Percentiles rank a stretch among this genome's conserved stretches.
phyloP scores from a whole-genome alignment of 1,284 basidiomycete genomes.

The Puccinia novopanici region DNA sequence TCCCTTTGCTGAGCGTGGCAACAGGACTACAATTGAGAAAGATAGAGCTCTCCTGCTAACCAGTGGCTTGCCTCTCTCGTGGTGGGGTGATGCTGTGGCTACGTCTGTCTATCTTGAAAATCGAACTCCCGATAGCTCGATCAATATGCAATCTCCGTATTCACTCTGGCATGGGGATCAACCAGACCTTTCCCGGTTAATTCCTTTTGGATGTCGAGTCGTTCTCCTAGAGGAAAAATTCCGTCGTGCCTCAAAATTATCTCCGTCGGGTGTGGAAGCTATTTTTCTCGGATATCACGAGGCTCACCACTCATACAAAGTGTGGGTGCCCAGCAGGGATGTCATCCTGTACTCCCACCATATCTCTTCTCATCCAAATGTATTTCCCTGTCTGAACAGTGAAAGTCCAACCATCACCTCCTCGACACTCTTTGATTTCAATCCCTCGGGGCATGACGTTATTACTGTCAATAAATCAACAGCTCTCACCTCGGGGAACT shows the following conservation, averaged over 20 bases:
- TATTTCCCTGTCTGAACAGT: too few relatives aligned
- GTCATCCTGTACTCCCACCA: background rate
- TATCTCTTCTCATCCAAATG: too few relatives aligned
- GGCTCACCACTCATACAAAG: background rate
- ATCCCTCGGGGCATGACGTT: too few relatives aligned
- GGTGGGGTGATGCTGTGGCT: slow-evolving; percentile 29
- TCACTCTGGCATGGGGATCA: background rate
- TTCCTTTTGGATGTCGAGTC: slow-evolving; percentile 11
- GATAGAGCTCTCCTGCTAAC: background rate
- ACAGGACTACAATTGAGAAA: slow-evolving; percentile 5
- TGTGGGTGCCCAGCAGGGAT: background rate
- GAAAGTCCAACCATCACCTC: background rate
- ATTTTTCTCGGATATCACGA: slow-evolving; percentile 4
- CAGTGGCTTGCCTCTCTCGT: background rate
- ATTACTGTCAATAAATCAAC: too few relatives aligned
- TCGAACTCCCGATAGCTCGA: background rate
- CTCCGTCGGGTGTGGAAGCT: background rate
- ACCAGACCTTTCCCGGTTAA: background rate
- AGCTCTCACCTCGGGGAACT: too few relatives aligned
- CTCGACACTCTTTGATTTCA: too few relatives aligned
- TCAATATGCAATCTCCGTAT: background rate
- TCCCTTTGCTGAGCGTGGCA: slow-evolving; percentile 10
- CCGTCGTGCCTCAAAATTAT: background rate
- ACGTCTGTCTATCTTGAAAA: slow-evolving; percentile 24
- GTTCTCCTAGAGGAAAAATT: background rate